These are phyloP conservation scores for Hippophae rhamnoides DNA, from an alignment of 306 rosid species.

Conservation along the genomic window DNA sequence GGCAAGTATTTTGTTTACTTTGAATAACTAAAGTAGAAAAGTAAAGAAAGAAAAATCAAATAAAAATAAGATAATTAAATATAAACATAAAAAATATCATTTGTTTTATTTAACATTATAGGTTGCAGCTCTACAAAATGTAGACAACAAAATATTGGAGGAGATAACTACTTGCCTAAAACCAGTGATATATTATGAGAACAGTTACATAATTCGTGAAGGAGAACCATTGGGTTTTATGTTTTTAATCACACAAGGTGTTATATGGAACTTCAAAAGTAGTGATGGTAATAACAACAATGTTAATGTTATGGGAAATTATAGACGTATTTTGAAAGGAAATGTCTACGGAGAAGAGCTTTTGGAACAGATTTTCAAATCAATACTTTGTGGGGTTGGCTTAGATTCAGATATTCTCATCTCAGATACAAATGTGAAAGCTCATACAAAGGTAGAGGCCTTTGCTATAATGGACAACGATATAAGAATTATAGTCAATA, in stretches of 20 bases:
- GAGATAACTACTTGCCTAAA: constrained; percentile 7
- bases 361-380: constrained; percentile 3
- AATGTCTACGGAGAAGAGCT: constrained; percentile 14
- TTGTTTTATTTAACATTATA: too few relatives aligned
- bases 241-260: constrained; percentile 15
- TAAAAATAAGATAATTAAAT: too few relatives aligned
- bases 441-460: constrained; percentile 11
- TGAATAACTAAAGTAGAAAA: too few relatives aligned
- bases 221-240: constrained; percentile 23
- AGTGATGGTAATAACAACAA: not conserved
- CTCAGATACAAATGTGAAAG: constrained; percentile 4
- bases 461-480: constrained; percentile 10
- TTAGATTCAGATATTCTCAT: not conserved
- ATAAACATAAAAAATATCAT: too few relatives aligned
- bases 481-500: constrained; percentile 1
- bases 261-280: not conserved
- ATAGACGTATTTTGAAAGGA: too few relatives aligned
- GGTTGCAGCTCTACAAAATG: not conserved
- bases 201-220: constrained; percentile 1
- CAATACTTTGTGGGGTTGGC: not conserved
- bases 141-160: not conserved
- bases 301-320: not conserved
- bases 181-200: constrained; percentile 12
- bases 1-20: too few relatives aligned
- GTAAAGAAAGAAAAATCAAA: too few relatives aligned